These are phyloP conservation scores for Tetradesmus lagerheimii DNA, from an alignment of 139 green algal genomes.

Conservation along the genomic window DNA sequence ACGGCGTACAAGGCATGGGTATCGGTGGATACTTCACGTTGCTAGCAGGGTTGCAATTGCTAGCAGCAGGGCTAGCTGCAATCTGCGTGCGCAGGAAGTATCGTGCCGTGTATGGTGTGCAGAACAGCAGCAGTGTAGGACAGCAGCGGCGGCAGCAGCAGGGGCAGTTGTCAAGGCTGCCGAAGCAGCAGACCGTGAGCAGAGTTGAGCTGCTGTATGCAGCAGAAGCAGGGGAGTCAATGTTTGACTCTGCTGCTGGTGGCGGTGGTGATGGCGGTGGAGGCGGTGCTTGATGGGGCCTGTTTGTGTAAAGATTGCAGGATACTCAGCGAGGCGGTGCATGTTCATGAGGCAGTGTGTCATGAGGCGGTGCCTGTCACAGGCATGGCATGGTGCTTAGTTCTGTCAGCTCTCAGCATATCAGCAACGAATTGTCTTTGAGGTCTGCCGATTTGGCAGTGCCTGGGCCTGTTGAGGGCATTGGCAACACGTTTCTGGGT, in stretches of 20 bases:
- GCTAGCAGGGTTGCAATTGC: background rate
- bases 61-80: background rate
- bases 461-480: too few species aligned
- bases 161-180: background rate
- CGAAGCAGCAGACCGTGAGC: background rate
- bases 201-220: background rate
- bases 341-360: background rate
- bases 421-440: too few species aligned
- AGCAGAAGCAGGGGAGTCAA: background rate
- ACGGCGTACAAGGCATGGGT: background rate
- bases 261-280: too few species aligned
- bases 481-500: too few species aligned
- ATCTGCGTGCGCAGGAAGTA: background rate
- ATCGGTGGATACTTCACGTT: conserved; percentile 31
- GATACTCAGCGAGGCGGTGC: too few species aligned
- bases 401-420: too few species aligned
- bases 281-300: background rate
- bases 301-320: too few species aligned
- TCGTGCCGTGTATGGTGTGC: background rate
- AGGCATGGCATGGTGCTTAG: too few species aligned
- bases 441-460: too few species aligned
- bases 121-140: background rate
- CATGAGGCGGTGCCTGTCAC: too few species aligned
- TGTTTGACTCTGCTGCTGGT: background rate
- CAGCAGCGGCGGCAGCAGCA: conserved; percentile 31